These are phyloP conservation scores for Pleurotus eryngii DNA, from an alignment of 768 basidiomycete genomes.

Conservation along the genomic window DNA sequence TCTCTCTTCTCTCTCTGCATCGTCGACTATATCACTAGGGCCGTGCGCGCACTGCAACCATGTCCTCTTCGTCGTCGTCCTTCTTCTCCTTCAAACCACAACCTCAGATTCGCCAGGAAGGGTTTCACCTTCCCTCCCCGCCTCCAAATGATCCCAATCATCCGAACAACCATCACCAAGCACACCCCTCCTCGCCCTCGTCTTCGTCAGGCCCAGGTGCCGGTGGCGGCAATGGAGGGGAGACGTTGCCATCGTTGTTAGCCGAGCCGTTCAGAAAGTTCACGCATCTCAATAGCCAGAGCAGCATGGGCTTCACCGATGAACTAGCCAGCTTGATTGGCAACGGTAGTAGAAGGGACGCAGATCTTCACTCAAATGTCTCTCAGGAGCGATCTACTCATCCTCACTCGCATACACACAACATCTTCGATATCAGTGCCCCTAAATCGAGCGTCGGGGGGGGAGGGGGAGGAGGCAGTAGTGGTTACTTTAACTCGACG, in stretches of 20 bases:
- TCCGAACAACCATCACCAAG: slow-evolving; percentile 31
- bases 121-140: slow-evolving; percentile 63
- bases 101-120: slow-evolving; percentile 58
- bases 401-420: slow-evolving; percentile 36
- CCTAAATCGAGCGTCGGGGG: slow-evolving; percentile 33
- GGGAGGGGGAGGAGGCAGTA: not conserved
- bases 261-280: slow-evolving; percentile 57
- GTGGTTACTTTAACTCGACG: slow-evolving; percentile 45
- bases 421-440: slow-evolving; percentile 53
- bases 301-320: slow-evolving; percentile 57
- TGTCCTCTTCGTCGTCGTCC: slow-evolving; percentile 36
- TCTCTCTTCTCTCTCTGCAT: too few relatives aligned
- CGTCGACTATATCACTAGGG: not conserved
- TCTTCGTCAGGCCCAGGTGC: too few relatives aligned
- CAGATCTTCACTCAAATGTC: slow-evolving; percentile 15
- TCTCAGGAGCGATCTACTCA: slow-evolving; percentile 17
- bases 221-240: too few relatives aligned
- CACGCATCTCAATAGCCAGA: slow-evolving; percentile 19
- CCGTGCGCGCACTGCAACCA: slow-evolving; percentile 9
- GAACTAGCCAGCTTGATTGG: slow-evolving; percentile 64
- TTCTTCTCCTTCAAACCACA: slow-evolving; percentile 48
- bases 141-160: slow-evolving; percentile 18
- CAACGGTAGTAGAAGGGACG: slow-evolving; percentile 11
- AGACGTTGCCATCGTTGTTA: slow-evolving; percentile 27
- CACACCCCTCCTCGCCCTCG: too few relatives aligned